phyloP scores from a whole-genome alignment of 495 filamentous ascomycete genomes.

The Lepidopterella palustris region DNA sequence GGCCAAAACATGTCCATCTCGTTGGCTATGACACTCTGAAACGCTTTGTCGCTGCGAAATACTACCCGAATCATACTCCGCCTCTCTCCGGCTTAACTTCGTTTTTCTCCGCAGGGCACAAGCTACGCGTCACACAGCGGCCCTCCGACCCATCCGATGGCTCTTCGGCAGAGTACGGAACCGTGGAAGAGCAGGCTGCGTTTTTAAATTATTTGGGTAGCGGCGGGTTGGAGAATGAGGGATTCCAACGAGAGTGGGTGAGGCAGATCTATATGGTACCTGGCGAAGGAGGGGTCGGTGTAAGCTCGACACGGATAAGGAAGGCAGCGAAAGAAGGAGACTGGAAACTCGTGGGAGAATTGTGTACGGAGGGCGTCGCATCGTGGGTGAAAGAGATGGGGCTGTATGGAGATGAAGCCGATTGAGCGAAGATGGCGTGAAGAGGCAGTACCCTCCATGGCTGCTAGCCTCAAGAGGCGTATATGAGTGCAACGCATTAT shows the following conservation, averaged over 20 bases:
- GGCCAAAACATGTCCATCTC: slow-evolving; percentile 65
- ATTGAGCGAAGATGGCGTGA: slow-evolving; percentile 32
- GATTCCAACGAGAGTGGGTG: slow-evolving; percentile 62
- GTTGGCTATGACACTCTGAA: slow-evolving; percentile 84
- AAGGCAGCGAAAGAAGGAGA: slow-evolving; percentile 51
- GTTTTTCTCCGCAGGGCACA: slow-evolving; percentile 62
- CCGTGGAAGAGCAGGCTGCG: slow-evolving; percentile 30
- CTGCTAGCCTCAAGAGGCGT: neutral
- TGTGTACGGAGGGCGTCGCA: slow-evolving; percentile 59
- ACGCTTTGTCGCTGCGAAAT: slow-evolving; percentile 74
- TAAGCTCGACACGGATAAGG: slow-evolving; percentile 78
- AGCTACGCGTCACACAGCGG: slow-evolving; percentile 66
- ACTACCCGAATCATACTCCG: slow-evolving; percentile 60
- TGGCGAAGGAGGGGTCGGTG: slow-evolving; percentile 43
- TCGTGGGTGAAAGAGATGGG: slow-evolving; percentile 48
- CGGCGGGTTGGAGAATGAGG: slow-evolving; percentile 47
- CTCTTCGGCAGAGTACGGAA: slow-evolving; percentile 31
- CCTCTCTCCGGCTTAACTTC: slow-evolving; percentile 49
- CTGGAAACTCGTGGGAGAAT: slow-evolving; percentile 47
- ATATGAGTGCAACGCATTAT: no score
- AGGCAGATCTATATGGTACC: slow-evolving; percentile 63
- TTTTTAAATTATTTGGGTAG: slow-evolving; percentile 34
- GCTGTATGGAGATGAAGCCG: slow-evolving; percentile 44
- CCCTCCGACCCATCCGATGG: slow-evolving; percentile 40
- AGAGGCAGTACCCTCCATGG: neutral